Percentiles rank a stretch among this genome's conserved stretches.
phyloP scores from a whole-genome alignment of 2,329 filamentous ascomycete species.

The Alternaria atra region DNA sequence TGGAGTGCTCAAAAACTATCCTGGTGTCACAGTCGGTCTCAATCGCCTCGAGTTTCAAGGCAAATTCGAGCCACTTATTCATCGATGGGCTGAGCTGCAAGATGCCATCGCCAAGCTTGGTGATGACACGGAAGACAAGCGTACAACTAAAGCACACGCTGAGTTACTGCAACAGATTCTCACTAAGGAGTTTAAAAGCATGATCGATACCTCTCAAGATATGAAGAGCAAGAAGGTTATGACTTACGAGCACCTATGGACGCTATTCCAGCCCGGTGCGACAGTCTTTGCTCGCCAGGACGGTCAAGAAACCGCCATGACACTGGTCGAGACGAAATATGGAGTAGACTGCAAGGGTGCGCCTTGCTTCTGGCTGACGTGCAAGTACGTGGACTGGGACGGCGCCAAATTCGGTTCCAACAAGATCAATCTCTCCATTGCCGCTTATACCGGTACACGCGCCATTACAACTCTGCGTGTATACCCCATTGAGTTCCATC shows the following conservation, averaged over 20 bases:
- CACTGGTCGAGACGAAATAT: conserved; percentile 41
- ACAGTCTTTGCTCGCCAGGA: conserved; percentile 47
- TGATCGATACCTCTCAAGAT: conserved; percentile 54
- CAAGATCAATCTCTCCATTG: conserved; percentile 41
- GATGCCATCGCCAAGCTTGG: conserved; percentile 35
- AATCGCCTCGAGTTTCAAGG: conserved; percentile 69
- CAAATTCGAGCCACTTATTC: conserved; percentile 71
- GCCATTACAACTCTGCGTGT: conserved; percentile 54
- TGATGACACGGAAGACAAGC: conserved; percentile 39
- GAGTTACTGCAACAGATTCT: conserved; percentile 51
- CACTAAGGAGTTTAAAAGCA: conserved; percentile 52
- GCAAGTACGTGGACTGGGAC: conserved; percentile 52
- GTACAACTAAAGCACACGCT: conserved; percentile 51
- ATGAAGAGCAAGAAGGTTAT: conserved; percentile 53
- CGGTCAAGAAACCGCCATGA: conserved; percentile 48
- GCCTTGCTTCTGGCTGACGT: conserved; percentile 50
- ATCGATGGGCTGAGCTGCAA: conserved; percentile 65
- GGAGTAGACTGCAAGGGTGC: conserved; percentile 45
- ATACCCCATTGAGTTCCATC: conserved; percentile 58
- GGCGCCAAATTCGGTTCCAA: conserved; percentile 46
- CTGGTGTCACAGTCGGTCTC: conserved; percentile 68
- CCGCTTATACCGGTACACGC: conserved; percentile 52
- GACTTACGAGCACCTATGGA: conserved; percentile 57
- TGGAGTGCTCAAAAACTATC: conserved; percentile 66
- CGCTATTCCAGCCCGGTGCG: conserved; percentile 52